Evolutionary conservation across 176 grass and related monocot genomes (phyloP), one percentile per base, ranked within the genome.

Genomic region (Tillandsia leiboldiana): DNA sequence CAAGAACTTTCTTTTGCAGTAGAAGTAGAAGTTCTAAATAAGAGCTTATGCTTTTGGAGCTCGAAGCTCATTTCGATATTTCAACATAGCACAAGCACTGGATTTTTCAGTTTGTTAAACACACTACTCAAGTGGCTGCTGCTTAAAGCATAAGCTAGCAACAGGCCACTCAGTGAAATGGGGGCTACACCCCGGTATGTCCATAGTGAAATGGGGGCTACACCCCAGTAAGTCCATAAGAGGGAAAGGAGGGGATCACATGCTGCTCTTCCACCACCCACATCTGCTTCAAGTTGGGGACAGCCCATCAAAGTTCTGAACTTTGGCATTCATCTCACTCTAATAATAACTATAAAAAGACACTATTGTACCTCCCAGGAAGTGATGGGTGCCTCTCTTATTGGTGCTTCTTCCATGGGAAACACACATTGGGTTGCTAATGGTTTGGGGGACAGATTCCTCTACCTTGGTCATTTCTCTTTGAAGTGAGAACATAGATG

Each of bases 351-450:
- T 61, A 22, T 61, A 61, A 61, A 20, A 20, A 61, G 56, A 42
- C 33, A 42, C 33, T 42, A 42, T 42, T 7, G 33, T 42, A 18
- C 15, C 56, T 61, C 22, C 56, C 22, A 61, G 22, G 56, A 61
- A 20, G 56, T 61, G 56, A 61, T 42, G 33, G 3, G 33, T 61
- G n/a, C n/a, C 56, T 23, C 56, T 56, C 15, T 56, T 56, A n/a
- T 56, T 56, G 52, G 9, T 56, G 52, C 52, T 11, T 56, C 52
- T 61, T 61, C n/a, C 18, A 23, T 61, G 56, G 56, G 56, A 61
- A 20, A 61, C 56, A 61, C 22, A 20, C 11, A 61, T 61, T 61
- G 56, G 22, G 56, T 61, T 61, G 56, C 56, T 61, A 61, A 61
- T 18, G 56, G 56, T 22, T 42, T 23, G 56, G 56, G 56, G 22